Conservation (phyloP, 148 eudicot species). For the Silene uniflora region DNA sequence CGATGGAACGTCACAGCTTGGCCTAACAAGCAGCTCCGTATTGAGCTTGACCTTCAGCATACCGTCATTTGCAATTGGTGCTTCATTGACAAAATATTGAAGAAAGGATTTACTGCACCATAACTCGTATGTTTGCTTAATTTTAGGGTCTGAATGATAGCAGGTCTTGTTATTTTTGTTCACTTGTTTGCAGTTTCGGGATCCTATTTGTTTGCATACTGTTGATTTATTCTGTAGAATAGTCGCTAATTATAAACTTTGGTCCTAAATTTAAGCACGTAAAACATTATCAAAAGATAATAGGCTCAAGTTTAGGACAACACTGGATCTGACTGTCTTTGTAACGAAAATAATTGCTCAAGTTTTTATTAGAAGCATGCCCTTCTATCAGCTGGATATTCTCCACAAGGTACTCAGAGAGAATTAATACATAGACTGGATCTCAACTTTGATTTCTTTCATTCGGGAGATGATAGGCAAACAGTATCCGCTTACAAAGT, state of each 20-base stretch:
- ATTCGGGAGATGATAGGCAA: not conserved
- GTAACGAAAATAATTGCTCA: no score
- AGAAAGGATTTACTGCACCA: not conserved
- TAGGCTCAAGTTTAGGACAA: no score
- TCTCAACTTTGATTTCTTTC: not conserved
- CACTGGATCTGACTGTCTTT: no score
- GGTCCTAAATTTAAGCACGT: no score
- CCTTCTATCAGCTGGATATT: no score
- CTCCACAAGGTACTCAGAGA: no score
- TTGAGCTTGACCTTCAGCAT: not conserved
- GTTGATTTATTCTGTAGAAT: not conserved
- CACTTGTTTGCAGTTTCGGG: not conserved
- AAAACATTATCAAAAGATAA: not conserved
- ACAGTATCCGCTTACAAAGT: not conserved
- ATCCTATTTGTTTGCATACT: not conserved
- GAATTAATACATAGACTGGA: no score
- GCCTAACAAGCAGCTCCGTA: constrained; percentile 11
- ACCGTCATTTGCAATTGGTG: not conserved
- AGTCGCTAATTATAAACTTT: not conserved
- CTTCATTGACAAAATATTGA: not conserved
- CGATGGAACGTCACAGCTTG: constrained; percentile 2
- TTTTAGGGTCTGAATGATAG: not conserved
- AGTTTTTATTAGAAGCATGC: no score
- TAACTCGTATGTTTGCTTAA: not conserved
- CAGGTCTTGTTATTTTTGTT: not conserved